Evolutionary conservation across 2,329 filamentous ascomycete genomes (phyloP).

Genomic region (Cercospora beticola): DNA sequence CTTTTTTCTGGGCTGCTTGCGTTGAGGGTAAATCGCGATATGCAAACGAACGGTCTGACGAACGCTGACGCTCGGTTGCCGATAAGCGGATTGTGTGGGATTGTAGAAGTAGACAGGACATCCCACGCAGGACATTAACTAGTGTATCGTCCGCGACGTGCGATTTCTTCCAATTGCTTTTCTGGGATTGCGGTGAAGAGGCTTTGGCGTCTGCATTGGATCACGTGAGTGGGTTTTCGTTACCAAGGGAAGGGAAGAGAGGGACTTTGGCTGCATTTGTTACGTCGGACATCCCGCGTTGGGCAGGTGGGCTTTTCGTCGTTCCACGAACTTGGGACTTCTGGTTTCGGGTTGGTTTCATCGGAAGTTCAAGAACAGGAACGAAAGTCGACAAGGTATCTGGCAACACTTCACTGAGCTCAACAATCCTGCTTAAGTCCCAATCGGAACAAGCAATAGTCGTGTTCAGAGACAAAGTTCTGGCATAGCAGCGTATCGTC

Average conservation of each 20-base stretch:
- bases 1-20: not conserved
- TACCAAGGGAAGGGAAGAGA: not conserved
- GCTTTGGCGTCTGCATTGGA: not conserved
- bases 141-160: not conserved
- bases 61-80: conserved; percentile 6
- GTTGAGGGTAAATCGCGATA: not conserved
- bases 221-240: not conserved
- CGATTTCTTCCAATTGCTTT: conserved; percentile 10
- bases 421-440: not conserved
- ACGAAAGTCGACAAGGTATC: not conserved
- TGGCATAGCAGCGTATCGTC: not conserved
- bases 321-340: not conserved
- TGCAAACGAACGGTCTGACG: not conserved
- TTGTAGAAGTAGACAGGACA: conserved; percentile 1
- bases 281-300: not conserved
- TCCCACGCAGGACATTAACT: conserved; percentile 14
- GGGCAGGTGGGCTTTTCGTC: not conserved
- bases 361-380: not conserved
- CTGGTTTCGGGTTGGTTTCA: conserved; percentile 3
- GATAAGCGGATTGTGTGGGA: not conserved
- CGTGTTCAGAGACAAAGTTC: not conserved
- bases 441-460: not conserved
- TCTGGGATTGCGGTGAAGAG: not conserved
- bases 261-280: not conserved
- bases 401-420: not conserved